phyloP scores from a whole-genome alignment of 2,329 filamentous ascomycete genomes.

The Penicillium sp. region DNA sequence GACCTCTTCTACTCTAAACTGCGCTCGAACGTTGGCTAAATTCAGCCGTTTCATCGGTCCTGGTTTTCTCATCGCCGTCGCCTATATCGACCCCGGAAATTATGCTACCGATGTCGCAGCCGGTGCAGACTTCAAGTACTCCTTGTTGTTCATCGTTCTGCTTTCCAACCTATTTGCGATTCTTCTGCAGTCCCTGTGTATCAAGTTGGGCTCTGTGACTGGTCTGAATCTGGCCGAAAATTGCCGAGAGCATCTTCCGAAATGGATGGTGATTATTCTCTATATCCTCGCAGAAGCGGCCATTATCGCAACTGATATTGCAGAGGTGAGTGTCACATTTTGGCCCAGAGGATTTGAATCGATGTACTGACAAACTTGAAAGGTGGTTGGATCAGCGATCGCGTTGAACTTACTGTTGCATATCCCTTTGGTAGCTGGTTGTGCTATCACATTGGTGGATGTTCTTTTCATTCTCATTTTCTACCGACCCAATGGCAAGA shows the following conservation, averaged over 20 bases:
- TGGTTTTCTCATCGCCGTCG: constrained; percentile 49
- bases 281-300: constrained; percentile 65
- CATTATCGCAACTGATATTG: constrained; percentile 70
- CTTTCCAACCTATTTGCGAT: constrained; percentile 51
- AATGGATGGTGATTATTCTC: constrained; percentile 62
- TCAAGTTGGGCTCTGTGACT: constrained; percentile 67
- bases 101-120: constrained; percentile 51
- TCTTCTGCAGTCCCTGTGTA: constrained; percentile 48
- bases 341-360: neutral
- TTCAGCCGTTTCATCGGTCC: constrained; percentile 48
- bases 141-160: constrained; percentile 48
- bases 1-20: constrained; percentile 14
- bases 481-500: constrained; percentile 52
- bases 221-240: constrained; percentile 66
- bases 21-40: constrained; percentile 36
- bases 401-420: constrained; percentile 55
- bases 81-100: constrained; percentile 52
- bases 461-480: constrained; percentile 57
- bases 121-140: constrained; percentile 45
- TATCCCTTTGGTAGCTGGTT: constrained; percentile 55
- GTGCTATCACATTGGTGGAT: constrained; percentile 56
- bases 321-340: constrained; percentile 51
- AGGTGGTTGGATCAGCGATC: constrained; percentile 58
- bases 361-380: neutral
- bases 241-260: constrained; percentile 63